Evolutionary conservation across 169 alveolate species (phyloP), one percentile per base, ranked within the genome.

Genomic region (Cryptosporidium xiaoi): DNA sequence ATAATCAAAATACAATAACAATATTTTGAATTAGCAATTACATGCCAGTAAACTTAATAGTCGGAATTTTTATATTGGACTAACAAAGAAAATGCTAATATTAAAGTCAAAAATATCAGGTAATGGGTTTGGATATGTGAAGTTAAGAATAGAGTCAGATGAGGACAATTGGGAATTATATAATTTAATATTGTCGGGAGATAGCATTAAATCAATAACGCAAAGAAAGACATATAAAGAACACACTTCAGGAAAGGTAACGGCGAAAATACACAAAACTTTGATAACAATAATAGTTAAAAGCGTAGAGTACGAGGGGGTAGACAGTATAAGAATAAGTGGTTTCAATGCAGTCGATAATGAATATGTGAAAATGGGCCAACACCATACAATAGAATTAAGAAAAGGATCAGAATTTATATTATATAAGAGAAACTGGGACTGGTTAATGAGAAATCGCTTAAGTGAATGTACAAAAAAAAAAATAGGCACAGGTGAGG

Each of bases 261-360:
- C 87, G 5, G 65, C 64, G 6, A 77, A 77, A 24, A 71, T 77
- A 1, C 87, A 77, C 20, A 56, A 31, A 18, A 24, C 56, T 16
- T 51, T 62, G 27, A 34, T 77, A 71, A 77, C 87, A 44, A 44
- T 77, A 40, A 60, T 77, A 27, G 87, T 77, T 12, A 77, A 77
- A 53, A 62, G 69, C 16, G 46, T 64, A 2, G 71, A 56, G 5
- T 77, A 77, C 36, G 53, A 64, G 10, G 77, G 64, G 2, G 40
- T 33, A 24, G 16, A 46, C 31, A 33, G 53, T 27, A 20, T 77
- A 46, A 56, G 87, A 24, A 62, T 77, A 31, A 77, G 87, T 62
- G 87, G 87, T 40, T 62, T 77, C 40, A 77, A 77, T 60, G 87
- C 87, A 12, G 64, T 77, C 24, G 87, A 77, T 16, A 77, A 77